phyloP scores from a whole-genome alignment of 1,284 basidiomycete species.

The Microbotryomycetes sp. region DNA sequence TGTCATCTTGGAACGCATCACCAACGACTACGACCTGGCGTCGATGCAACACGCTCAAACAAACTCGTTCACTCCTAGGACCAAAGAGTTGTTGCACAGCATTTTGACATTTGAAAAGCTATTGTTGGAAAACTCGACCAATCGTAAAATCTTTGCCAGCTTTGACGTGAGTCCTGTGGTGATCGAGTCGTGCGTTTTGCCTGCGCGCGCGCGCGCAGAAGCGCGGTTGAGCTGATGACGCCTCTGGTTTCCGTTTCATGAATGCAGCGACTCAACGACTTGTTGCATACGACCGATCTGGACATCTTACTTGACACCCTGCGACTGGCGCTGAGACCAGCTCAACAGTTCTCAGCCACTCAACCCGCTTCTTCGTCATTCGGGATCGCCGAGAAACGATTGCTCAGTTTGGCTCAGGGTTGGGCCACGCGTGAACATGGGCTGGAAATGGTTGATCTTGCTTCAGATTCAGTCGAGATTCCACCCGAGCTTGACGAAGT shows the following conservation, averaged over 20 bases:
- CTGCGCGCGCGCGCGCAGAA: background rate
- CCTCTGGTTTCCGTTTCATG: conserved; percentile 15
- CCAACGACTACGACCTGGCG: conserved; percentile 64
- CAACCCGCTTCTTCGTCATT: conserved; percentile 55
- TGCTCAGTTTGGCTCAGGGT: conserved; percentile 41
- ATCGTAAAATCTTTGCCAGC: conserved; percentile 90
- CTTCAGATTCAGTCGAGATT: conserved; percentile 36
- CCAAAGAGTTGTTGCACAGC: conserved; percentile 69
- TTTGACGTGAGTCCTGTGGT: conserved; percentile 72
- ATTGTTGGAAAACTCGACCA: conserved; percentile 94
- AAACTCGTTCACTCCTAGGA: conserved; percentile 67
- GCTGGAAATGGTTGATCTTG: conserved; percentile 45
- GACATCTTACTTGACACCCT: conserved; percentile 79
- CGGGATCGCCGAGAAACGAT: conserved; percentile 40
- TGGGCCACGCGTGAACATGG: conserved; percentile 40
- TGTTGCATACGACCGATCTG: conserved; percentile 81
- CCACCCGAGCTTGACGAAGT: conserved; percentile 42
- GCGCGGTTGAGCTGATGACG: conserved; percentile 1
- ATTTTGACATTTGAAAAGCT: conserved; percentile 83
- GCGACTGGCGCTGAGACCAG: conserved; percentile 79
- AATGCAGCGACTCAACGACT: conserved; percentile 72
- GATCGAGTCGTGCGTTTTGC: background rate
- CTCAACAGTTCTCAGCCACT: conserved; percentile 82
- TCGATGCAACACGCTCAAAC: conserved; percentile 62
- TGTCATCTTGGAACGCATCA: conserved; percentile 70